These are phyloP conservation scores for Hypoxylon trugodes DNA, from an alignment of 495 filamentous ascomycete genomes.

Conservation along the genomic window DNA sequence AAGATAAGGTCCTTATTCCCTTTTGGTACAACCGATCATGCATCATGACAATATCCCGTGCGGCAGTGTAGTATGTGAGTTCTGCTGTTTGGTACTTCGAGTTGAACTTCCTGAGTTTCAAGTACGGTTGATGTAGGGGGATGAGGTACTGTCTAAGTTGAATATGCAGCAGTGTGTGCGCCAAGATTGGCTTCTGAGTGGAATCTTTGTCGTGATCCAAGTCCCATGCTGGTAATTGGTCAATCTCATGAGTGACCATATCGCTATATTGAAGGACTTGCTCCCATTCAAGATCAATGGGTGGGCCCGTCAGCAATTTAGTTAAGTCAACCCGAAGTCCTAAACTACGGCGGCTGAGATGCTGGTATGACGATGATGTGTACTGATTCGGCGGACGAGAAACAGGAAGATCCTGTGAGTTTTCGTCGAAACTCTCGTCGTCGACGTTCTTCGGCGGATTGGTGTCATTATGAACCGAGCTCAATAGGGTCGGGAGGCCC, in stretches of 20 bases:
- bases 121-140: constrained; percentile 45
- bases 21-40: constrained; percentile 42
- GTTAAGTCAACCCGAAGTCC: constrained; percentile 43
- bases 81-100: constrained; percentile 43
- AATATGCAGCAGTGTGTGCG: constrained; percentile 44
- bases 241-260: constrained; percentile 45
- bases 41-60: constrained; percentile 47
- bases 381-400: constrained; percentile 39
- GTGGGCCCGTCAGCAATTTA: constrained; percentile 41
- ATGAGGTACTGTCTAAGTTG: constrained; percentile 48
- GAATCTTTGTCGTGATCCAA: constrained; percentile 23
- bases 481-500: constrained; percentile 46
- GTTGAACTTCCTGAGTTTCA: constrained; percentile 42
- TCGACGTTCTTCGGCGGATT: constrained; percentile 45
- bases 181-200: constrained; percentile 41
- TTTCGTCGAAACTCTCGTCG: constrained; percentile 44
- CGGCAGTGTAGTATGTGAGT: constrained; percentile 46
- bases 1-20: constrained; percentile 43
- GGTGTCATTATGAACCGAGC: constrained; percentile 40
- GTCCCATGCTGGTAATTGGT: constrained; percentile 46
- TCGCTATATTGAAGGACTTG: constrained; percentile 48
- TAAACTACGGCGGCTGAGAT: constrained; percentile 44
- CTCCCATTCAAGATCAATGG: constrained; percentile 40
- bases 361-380: constrained; percentile 45
- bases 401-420: constrained; percentile 39